Conservation (phyloP, 2,329 filamentous ascomycete species). For the Microcyclospora tardicrescens region DNA sequence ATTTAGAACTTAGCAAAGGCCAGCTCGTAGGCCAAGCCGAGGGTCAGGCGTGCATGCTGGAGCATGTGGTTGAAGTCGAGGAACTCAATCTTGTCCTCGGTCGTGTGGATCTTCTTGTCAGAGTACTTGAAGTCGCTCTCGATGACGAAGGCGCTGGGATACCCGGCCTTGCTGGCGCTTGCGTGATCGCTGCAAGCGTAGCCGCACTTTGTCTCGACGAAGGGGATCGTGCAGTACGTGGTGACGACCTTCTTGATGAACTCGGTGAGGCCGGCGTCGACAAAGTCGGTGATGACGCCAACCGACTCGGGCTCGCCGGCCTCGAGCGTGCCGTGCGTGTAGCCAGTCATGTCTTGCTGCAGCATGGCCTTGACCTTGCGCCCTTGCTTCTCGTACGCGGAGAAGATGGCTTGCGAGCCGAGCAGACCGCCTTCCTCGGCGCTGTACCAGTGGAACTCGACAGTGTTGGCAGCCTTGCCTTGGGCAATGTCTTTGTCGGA, state of each 20-base stretch:
- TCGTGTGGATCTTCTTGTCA: conserved; percentile 57
- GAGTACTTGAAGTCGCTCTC: conserved; percentile 54
- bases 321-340: conserved; percentile 67
- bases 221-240: conserved; percentile 80
- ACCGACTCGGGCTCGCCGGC: conserved; percentile 73
- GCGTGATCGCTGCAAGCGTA: conserved; percentile 73
- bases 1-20: conserved; percentile 55
- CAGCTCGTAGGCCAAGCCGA: conserved; percentile 73
- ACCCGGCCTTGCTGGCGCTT: conserved; percentile 59
- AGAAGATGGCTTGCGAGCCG: conserved; percentile 82
- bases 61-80: conserved; percentile 83
- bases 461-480: conserved; percentile 66
- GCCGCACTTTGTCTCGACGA: conserved; percentile 75
- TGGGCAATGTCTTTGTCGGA: conserved; percentile 49
- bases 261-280: conserved; percentile 65
- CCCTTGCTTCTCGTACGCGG: conserved; percentile 57
- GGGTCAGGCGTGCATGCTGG: conserved; percentile 73
- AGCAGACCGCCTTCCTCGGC: conserved; percentile 81
- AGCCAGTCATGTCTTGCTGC: conserved; percentile 97
- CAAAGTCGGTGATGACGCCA: conserved; percentile 85
- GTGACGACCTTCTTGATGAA: conserved; percentile 87
- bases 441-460: conserved; percentile 96
- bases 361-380: conserved; percentile 88
- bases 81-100: conserved; percentile 57
- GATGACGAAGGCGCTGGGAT: conserved; percentile 64